Evolutionary conservation across 1,139 yeast species (phyloP), one percentile per base, ranked within the genome.

Genomic region (Magnusiomyces suaveolens): DNA sequence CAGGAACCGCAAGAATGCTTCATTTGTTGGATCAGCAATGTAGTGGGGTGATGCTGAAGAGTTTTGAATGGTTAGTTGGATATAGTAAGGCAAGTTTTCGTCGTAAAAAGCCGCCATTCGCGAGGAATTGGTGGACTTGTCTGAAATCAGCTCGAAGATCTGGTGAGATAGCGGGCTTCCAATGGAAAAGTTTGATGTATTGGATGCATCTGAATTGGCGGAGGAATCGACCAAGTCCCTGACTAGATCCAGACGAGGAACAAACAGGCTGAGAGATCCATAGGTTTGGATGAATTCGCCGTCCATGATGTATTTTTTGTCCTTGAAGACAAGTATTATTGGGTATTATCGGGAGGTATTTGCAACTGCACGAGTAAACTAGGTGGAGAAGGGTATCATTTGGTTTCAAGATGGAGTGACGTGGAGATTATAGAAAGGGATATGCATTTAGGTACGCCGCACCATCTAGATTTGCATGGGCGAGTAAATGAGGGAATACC

Each of bases 81-180:
- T 44, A 29, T 56, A 54, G 18, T 54, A 47, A 3, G 51, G 52
- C 1, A 56, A 49, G 12, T 46, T 49, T 39, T 56, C 58, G 41
- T 56, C 58, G 39, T 29, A 41, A 50, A 46, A 51, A 21, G 20
- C 44, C 32, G 48, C 44, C 16, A 24, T 3, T 4, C 49, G 49
- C 6, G 41, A 8, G 8, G 20, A n/a, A 38, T 38, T n/a, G n/a
- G 6, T 12, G 18, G 41, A 16, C 4, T 16, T 38, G 3, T 38
- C 20, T 12, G 20, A 16, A n/a, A 38, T n/a, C 6, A 38, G 41
- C 16, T 6, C 18, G 6, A n/a, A 12, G 18, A 38, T 38, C 20
- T 38, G 8, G 6, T 38, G 41, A 4, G 41, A 12, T n/a, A 16
- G 18, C 16, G 41, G 41, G 18, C 41, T 38, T 10, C 16, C 20